Percentiles rank a stretch among this genome's conserved stretches.
Evolutionary conservation across 495 filamentous ascomycete species (phyloP).

Genomic region (Cladorrhinum samala): DNA sequence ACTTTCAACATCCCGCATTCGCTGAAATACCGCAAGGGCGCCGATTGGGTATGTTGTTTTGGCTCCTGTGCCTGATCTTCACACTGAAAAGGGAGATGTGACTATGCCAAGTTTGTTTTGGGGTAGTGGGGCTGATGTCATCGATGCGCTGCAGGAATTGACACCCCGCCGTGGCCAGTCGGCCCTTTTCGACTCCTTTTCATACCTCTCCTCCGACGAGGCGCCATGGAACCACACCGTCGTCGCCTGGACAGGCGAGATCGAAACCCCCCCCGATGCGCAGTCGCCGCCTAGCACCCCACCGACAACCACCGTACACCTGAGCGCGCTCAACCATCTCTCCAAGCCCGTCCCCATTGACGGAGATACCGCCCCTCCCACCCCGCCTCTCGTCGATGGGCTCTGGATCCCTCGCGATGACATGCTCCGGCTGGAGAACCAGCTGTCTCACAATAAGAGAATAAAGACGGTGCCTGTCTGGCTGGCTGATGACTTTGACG

Average conservation of each 20-base stretch:
- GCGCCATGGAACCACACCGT: slow-evolving; percentile 79
- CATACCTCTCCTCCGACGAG: slow-evolving; percentile 69
- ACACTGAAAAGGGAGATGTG: not conserved
- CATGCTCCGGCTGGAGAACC: slow-evolving; percentile 58
- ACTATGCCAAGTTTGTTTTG: slow-evolving; percentile 11
- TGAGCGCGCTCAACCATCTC: slow-evolving; percentile 48
- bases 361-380: slow-evolving; percentile 44
- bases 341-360: slow-evolving; percentile 69
- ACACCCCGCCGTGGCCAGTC: slow-evolving; percentile 75
- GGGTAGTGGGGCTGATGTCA: slow-evolving; percentile 27
- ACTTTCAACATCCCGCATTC: slow-evolving; percentile 81
- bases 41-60: slow-evolving; percentile 61
- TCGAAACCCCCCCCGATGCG: slow-evolving; percentile 49
- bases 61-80: not conserved
- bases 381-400: slow-evolving; percentile 54
- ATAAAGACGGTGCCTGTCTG: slow-evolving; percentile 74
- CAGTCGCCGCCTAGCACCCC: slow-evolving; percentile 35
- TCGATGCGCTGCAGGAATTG: slow-evolving; percentile 49
- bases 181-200: slow-evolving; percentile 81
- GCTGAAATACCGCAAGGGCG: slow-evolving; percentile 56
- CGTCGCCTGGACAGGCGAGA: slow-evolving; percentile 90
- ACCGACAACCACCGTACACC: slow-evolving; percentile 34
- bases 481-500: slow-evolving; percentile 66
- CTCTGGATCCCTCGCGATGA: slow-evolving; percentile 60
- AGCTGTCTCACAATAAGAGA: slow-evolving; percentile 58